These are phyloP conservation scores for Boletus subcaerulescens DNA, from an alignment of 768 basidiomycete species.

Conservation along the genomic window DNA sequence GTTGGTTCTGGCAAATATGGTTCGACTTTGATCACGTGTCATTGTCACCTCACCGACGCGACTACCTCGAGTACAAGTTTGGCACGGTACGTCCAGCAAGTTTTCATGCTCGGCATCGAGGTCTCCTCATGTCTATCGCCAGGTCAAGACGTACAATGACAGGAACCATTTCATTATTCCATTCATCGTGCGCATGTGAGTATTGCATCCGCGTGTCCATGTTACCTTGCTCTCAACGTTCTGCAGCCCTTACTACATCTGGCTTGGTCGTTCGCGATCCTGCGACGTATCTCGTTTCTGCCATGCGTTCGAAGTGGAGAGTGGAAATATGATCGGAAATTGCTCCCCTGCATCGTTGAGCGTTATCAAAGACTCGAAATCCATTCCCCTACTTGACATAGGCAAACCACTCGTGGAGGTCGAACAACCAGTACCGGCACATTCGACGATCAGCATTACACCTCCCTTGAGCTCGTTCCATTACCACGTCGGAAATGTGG, in stretches of 20 bases:
- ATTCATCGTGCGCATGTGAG: slow-evolving; percentile 60
- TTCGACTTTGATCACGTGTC: slow-evolving; percentile 56
- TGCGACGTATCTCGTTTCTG: slow-evolving; percentile 55
- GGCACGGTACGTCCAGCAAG: slow-evolving; percentile 50
- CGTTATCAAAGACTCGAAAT: slow-evolving; percentile 35
- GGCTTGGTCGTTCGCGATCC: slow-evolving; percentile 65
- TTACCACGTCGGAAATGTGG: slow-evolving; percentile 52
- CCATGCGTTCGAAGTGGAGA: slow-evolving; percentile 60
- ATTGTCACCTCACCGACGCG: slow-evolving; percentile 54
- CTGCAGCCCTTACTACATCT: slow-evolving; percentile 66
- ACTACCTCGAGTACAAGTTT: slow-evolving; percentile 77
- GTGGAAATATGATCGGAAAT: slow-evolving; percentile 57
- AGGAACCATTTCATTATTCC: slow-evolving; percentile 70
- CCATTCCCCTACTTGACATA: slow-evolving; percentile 41
- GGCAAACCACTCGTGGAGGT: slow-evolving; percentile 36
- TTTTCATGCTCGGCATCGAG: neutral
- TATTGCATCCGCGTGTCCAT: neutral
- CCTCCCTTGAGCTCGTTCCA: slow-evolving; percentile 61
- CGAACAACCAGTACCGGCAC: slow-evolving; percentile 12
- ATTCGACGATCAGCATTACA: slow-evolving; percentile 45
- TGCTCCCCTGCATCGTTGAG: slow-evolving; percentile 40
- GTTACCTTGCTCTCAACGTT: neutral
- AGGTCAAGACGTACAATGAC: slow-evolving; percentile 68
- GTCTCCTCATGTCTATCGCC: neutral
- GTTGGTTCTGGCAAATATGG: slow-evolving; percentile 81